These are phyloP conservation scores for Raffaelea ambrosiae DNA, from an alignment of 2,329 filamentous ascomycete species.

Conservation along the genomic window DNA sequence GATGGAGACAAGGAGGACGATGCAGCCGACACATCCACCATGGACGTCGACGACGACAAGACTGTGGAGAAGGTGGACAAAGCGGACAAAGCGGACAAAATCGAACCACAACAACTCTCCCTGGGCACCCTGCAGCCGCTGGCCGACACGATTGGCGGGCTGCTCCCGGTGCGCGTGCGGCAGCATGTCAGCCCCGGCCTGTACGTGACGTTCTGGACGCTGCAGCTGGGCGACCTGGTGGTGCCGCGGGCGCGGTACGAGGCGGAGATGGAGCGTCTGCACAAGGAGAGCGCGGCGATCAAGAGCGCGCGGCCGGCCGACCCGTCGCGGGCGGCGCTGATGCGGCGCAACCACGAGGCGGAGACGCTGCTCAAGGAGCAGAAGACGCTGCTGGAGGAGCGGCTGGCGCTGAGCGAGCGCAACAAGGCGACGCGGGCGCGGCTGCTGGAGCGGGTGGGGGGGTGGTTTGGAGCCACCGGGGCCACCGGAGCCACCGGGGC, in stretches of 20 bases:
- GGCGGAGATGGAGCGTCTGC: slow-evolving; percentile 61
- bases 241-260: slow-evolving; percentile 72
- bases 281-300: slow-evolving; percentile 58
- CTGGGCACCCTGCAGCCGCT: slow-evolving; percentile 57
- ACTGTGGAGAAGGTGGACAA: too few species aligned
- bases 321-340: slow-evolving; percentile 55
- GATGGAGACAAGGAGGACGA: too few species aligned
- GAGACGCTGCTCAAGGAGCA: slow-evolving; percentile 61
- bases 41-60: slow-evolving; percentile 22
- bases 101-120: slow-evolving; percentile 12
- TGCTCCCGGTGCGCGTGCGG: slow-evolving; percentile 56
- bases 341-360: slow-evolving; percentile 61
- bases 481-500: slow-evolving; percentile 36
- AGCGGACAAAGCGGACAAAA: background rate
- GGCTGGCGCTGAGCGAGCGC: slow-evolving; percentile 58
- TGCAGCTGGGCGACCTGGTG: slow-evolving; percentile 73
- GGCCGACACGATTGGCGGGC: slow-evolving; percentile 56
- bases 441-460: slow-evolving; percentile 64
- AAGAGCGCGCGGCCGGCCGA: slow-evolving; percentile 61
- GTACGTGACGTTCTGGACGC: slow-evolving; percentile 86
- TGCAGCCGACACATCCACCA: slow-evolving; percentile 14
- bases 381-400: slow-evolving; percentile 64
- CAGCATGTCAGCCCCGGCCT: slow-evolving; percentile 68
- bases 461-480: slow-evolving; percentile 65
- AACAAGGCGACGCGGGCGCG: slow-evolving; percentile 60